phyloP scores from a whole-genome alignment of 108 stramenopile species.

The Nitzschia sp. region DNA sequence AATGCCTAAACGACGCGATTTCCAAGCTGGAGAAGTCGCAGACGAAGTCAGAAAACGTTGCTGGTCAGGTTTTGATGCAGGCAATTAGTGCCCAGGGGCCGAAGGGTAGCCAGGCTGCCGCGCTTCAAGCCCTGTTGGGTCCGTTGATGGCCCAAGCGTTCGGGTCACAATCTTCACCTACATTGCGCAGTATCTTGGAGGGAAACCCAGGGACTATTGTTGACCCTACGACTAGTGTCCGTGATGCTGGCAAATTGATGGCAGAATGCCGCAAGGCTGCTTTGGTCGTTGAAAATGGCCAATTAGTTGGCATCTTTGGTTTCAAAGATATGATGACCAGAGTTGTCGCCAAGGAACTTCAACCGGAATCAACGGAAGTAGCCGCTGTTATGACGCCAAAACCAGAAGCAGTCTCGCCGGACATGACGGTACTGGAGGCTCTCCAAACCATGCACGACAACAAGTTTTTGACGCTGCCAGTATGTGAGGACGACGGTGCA shows the following conservation, averaged over 20 bases:
- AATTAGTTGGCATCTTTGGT: conserved; percentile 89
- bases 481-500: conserved; percentile 75
- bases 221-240: conserved; percentile 57
- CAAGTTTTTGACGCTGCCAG: conserved; percentile 91
- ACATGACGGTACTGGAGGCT: conserved; percentile 89
- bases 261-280: conserved; percentile 81
- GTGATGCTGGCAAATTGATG: conserved; percentile 81
- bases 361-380: conserved; percentile 77
- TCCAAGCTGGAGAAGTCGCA: conserved; percentile 75
- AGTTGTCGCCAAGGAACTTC: conserved; percentile 85
- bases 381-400: conserved; percentile 91
- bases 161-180: conserved; percentile 51
- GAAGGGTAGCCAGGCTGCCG: conserved; percentile 63
- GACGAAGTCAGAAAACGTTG: conserved; percentile 41
- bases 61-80: conserved; percentile 56
- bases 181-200: conserved; percentile 58
- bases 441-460: conserved; percentile 94
- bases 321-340: conserved; percentile 97
- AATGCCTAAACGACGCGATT: conserved; percentile 94
- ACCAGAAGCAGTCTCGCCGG: conserved; percentile 88
- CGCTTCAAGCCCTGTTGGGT: conserved; percentile 53
- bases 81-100: conserved; percentile 49
- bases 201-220: conserved; percentile 66
- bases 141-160: conserved; percentile 62
- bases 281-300: conserved; percentile 77